Conservation (phyloP, 345 rosid genomes). For the Linum lewisii region DNA sequence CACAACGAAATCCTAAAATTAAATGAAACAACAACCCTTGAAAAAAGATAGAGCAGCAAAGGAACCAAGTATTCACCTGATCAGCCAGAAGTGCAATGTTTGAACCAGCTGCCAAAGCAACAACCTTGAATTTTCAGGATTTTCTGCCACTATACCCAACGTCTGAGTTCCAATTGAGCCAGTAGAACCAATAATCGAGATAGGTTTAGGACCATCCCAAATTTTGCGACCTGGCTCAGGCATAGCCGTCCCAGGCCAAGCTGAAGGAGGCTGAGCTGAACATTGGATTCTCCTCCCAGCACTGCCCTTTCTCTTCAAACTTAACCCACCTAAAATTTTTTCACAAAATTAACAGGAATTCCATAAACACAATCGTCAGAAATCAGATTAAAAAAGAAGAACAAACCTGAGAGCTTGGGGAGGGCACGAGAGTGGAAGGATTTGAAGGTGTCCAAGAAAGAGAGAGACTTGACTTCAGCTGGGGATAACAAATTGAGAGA, state of each 20-base stretch:
- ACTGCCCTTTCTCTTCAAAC: constrained; percentile 46
- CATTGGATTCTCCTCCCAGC: constrained; percentile 57
- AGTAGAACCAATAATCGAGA: constrained; percentile 88
- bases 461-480: constrained; percentile 44
- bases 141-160: constrained; percentile 78
- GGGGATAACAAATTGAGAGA: constrained; percentile 60
- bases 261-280: constrained; percentile 65
- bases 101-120: constrained; percentile 95
- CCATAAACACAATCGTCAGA: constrained; percentile 12
- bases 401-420: constrained; percentile 53
- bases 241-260: constrained; percentile 93
- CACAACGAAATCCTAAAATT: background rate
- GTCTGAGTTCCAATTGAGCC: constrained; percentile 99
- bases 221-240: constrained; percentile 51
- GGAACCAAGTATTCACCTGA: constrained; percentile 41
- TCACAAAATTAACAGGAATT: constrained; percentile 7
- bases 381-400: background rate
- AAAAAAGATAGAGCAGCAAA: background rate
- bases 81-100: constrained; percentile 88
- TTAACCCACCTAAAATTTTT: constrained; percentile 34
- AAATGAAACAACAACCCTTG: background rate
- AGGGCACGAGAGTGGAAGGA: constrained; percentile 29
- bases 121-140: constrained; percentile 85
- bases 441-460: constrained; percentile 55
- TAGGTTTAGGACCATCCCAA: constrained; percentile 91